Conservation (phyloP, 495 filamentous ascomycete genomes). For the Darksidea phi region DNA sequence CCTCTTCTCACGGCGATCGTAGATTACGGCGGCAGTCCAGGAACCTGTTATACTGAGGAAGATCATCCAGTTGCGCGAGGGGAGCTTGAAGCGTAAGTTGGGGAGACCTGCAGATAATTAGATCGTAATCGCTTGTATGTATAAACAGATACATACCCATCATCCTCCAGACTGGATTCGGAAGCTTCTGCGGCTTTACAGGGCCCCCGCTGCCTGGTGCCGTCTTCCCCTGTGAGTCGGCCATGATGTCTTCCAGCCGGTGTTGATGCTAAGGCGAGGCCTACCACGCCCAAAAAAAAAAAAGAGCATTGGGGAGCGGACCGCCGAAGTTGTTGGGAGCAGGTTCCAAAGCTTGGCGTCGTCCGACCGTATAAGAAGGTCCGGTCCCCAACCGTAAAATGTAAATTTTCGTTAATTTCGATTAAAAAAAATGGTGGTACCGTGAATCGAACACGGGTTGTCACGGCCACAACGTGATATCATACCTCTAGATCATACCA, state of each 20-base stretch:
- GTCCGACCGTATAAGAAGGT: too few relatives aligned
- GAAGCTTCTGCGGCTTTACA: conserved; percentile 27
- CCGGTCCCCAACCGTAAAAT: too few relatives aligned
- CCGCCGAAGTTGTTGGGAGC: conserved; percentile 4
- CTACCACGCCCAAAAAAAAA: neutral
- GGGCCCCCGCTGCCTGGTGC: neutral
- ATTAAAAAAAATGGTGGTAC: too few relatives aligned
- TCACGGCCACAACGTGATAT: too few relatives aligned
- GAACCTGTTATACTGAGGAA: conserved; percentile 78
- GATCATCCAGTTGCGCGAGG: conserved; percentile 96
- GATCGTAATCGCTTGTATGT: neutral
- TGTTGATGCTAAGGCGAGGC: neutral
- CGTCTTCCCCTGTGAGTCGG: conserved; percentile 4
- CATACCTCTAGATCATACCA: too few relatives aligned
- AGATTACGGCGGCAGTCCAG: conserved; percentile 73
- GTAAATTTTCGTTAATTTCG: too few relatives aligned
- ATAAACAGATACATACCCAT: conserved; percentile 24
- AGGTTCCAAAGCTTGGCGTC: too few relatives aligned
- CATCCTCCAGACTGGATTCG: conserved; percentile 35
- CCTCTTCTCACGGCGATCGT: conserved; percentile 87
- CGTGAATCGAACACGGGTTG: too few relatives aligned
- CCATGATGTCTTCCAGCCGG: conserved; percentile 8
- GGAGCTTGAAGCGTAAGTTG: conserved; percentile 75
- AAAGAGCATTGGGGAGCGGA: neutral
- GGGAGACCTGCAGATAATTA: conserved; percentile 59